These are phyloP conservation scores for Kodamaea neixiangensis DNA, from an alignment of 805 yeast species.

Conservation along the genomic window DNA sequence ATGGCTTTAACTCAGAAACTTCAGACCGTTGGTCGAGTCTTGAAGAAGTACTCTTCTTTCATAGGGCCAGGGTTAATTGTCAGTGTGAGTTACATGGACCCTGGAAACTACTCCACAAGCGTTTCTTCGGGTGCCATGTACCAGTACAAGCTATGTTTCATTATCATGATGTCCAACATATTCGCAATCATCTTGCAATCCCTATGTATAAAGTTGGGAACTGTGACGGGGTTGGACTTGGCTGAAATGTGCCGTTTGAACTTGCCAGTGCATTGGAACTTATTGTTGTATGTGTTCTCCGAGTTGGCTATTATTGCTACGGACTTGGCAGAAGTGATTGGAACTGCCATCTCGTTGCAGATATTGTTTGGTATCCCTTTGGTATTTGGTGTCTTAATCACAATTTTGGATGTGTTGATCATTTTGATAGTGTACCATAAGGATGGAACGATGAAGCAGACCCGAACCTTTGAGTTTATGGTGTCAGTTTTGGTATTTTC, in stretches of 20 bases:
- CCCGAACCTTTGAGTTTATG: slow-evolving; percentile 74
- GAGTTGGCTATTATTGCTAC: slow-evolving; percentile 90
- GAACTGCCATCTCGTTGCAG: slow-evolving; percentile 84
- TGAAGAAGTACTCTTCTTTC: slow-evolving; percentile 62
- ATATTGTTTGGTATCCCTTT: slow-evolving; percentile 77
- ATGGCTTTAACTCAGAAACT: background rate
- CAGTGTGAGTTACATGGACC: slow-evolving; percentile 90
- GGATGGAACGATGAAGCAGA: slow-evolving; percentile 72
- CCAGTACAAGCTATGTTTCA: slow-evolving; percentile 70
- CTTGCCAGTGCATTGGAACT: slow-evolving; percentile 67
- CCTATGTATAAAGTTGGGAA: slow-evolving; percentile 81
- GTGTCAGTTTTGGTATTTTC: slow-evolving; percentile 70
- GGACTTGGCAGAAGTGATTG: slow-evolving; percentile 92
- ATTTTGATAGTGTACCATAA: slow-evolving; percentile 76
- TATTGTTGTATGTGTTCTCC: slow-evolving; percentile 65
- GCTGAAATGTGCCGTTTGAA: slow-evolving; percentile 80
- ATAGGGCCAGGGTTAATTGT: slow-evolving; percentile 89
- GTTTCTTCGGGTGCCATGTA: slow-evolving; percentile 86
- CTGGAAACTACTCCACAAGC: slow-evolving; percentile 90
- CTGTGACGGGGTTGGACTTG: slow-evolving; percentile 85
- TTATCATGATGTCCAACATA: slow-evolving; percentile 73
- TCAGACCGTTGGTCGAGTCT: slow-evolving; percentile 13
- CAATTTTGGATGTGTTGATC: slow-evolving; percentile 78
- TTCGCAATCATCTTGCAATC: slow-evolving; percentile 84
- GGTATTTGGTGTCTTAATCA: slow-evolving; percentile 70